Evolutionary conservation across 345 rosid species (phyloP).

Genomic region (Litchi chinensis): DNA sequence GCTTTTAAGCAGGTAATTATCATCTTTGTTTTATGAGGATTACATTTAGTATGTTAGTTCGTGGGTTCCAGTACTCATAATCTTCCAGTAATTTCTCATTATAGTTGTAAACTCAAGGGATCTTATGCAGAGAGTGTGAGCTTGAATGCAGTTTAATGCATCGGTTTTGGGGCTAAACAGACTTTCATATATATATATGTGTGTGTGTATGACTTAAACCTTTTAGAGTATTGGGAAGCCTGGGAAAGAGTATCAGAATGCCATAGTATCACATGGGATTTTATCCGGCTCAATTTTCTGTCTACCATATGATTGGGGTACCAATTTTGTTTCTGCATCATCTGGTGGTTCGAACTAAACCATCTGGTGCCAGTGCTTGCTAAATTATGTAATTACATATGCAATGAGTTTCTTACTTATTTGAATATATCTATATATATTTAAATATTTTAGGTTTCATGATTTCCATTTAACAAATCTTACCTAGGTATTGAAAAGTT

Average conservation of each 20-base stretch:
- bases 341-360: background rate
- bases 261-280: background rate
- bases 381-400: background rate
- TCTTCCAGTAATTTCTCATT: background rate
- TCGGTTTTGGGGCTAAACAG: background rate
- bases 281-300: background rate
- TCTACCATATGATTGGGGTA: background rate
- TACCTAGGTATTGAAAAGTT: background rate
- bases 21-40: background rate
- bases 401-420: background rate
- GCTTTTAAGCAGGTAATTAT: constrained; percentile 63
- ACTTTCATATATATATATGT: background rate
- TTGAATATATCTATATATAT: background rate
- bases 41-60: background rate
- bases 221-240: background rate
- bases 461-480: background rate
- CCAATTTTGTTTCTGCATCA: background rate
- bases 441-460: background rate
- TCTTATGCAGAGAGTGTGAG: background rate
- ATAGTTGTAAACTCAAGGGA: background rate
- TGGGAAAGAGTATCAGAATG: background rate
- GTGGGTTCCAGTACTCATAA: background rate
- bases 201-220: background rate
- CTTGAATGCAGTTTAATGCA: background rate
- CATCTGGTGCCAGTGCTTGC: background rate